phyloP scores from a whole-genome alignment of 176 grass and related monocot species.

The Phoenix roebelenii region DNA sequence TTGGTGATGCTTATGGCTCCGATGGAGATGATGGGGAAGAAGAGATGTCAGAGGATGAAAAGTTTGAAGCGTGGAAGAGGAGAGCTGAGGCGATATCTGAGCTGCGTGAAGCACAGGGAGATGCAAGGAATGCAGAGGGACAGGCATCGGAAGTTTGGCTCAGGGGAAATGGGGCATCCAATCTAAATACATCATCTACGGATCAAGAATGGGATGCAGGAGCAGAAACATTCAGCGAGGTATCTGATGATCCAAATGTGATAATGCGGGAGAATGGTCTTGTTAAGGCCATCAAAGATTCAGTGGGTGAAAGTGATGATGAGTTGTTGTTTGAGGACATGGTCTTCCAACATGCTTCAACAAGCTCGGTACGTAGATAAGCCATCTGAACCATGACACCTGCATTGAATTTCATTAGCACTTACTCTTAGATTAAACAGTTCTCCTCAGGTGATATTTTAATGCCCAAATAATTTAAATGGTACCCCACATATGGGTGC shows the following conservation, averaged over 20 bases:
- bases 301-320: constrained; percentile 45
- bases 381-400: not conserved
- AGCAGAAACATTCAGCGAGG: constrained; percentile 9
- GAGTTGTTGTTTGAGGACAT: constrained; percentile 81
- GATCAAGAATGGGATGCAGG: constrained; percentile 39
- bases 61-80: constrained; percentile 78
- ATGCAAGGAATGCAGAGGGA: constrained; percentile 42
- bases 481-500: too few relatives aligned
- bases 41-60: constrained; percentile 45
- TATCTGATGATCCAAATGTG: constrained; percentile 47
- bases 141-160: constrained; percentile 83
- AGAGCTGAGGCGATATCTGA: constrained; percentile 81
- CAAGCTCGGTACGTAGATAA: constrained; percentile 46
- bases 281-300: constrained; percentile 36
- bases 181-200: constrained; percentile 16
- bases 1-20: constrained; percentile 18
- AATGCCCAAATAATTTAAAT: too few relatives aligned
- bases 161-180: constrained; percentile 9
- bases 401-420: not conserved
- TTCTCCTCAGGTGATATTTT: too few relatives aligned
- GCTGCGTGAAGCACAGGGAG: constrained; percentile 59
- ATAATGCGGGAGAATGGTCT: constrained; percentile 57
- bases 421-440: too few relatives aligned
- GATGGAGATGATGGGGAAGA: constrained; percentile 12
- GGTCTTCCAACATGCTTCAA: constrained; percentile 71